Conservation (phyloP, 2,329 filamentous ascomycete species). For the Juglanconis juglandina region DNA sequence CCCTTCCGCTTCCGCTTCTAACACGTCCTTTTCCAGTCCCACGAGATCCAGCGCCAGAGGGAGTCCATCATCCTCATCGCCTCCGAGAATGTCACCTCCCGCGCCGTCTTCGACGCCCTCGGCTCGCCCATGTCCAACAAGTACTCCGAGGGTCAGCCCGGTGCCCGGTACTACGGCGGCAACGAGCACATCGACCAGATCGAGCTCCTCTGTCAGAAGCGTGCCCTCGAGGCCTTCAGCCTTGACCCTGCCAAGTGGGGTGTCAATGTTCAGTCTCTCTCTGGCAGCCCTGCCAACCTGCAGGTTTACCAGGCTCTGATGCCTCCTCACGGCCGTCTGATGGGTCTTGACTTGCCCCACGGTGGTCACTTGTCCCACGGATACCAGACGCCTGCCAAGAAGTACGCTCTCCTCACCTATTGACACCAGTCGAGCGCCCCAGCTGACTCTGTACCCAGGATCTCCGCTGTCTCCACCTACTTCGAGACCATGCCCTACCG, state of each 20-base stretch:
- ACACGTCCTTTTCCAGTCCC: constrained; percentile 54
- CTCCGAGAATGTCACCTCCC: constrained; percentile 98
- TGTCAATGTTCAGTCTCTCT: constrained; percentile 95
- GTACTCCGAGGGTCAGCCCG: constrained; percentile 98
- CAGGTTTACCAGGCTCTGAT: constrained; percentile 98
- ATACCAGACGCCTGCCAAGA: constrained; percentile 93
- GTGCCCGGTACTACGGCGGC: constrained; percentile 97
- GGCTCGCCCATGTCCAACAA: constrained; percentile 97
- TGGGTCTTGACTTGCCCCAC: constrained; percentile 93
- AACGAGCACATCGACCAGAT: constrained; percentile 99
- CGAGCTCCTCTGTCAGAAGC: constrained; percentile 89
- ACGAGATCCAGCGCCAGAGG: constrained; percentile 93
- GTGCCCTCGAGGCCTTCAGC: constrained; percentile 88
- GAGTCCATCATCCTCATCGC: constrained; percentile 99
- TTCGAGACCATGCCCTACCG: constrained; percentile 99
- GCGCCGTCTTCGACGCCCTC: constrained; percentile 95
- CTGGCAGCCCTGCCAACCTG: constrained; percentile 91
- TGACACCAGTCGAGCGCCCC: background rate
- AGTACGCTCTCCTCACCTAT: constrained; percentile 51
- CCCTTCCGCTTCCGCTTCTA: background rate
- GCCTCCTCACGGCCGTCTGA: constrained; percentile 90
- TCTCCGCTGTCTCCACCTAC: constrained; percentile 96
- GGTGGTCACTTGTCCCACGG: constrained; percentile 94
- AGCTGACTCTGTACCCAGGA: constrained; percentile 44
- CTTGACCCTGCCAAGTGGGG: constrained; percentile 88